Evolutionary conservation across 192 early-diverging fungal species (phyloP).

Genomic region (Lunasporangiospora selenospora): DNA sequence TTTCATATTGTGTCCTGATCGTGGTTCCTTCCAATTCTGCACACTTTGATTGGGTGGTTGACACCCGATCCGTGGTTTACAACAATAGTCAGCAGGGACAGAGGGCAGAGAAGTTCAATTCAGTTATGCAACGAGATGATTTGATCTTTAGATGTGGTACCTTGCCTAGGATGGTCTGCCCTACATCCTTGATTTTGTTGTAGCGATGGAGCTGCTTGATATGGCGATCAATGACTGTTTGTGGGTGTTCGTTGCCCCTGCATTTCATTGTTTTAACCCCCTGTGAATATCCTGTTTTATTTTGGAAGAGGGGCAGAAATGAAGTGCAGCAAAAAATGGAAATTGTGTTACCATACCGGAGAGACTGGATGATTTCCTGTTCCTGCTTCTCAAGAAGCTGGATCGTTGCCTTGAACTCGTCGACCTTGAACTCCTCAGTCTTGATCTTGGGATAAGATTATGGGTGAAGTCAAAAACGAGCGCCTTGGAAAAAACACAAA

Average conservation of each 20-base stretch:
- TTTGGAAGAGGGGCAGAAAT: too few relatives aligned
- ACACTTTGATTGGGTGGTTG: constrained; percentile 17
- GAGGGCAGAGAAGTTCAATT: neutral
- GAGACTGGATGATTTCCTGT: constrained; percentile 26
- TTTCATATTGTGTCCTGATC: constrained; percentile 60
- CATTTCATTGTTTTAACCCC: too few relatives aligned
- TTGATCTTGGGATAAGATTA: too few relatives aligned
- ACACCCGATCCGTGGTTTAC: neutral
- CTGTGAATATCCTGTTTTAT: too few relatives aligned
- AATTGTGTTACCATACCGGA: too few relatives aligned
- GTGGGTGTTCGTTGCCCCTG: constrained; percentile 44
- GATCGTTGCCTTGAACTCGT: constrained; percentile 27
- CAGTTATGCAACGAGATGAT: neutral
- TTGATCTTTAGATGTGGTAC: neutral
- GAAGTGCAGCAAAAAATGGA: too few relatives aligned
- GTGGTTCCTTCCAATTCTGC: constrained; percentile 66
- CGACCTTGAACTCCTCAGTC: constrained; percentile 37
- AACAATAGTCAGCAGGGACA: neutral
- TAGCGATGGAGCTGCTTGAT: constrained; percentile 63
- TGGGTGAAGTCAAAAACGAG: too few relatives aligned
- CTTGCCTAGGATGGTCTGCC: constrained; percentile 56
- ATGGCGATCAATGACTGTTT: constrained; percentile 48
- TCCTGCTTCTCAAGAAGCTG: constrained; percentile 21
- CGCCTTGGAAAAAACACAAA: too few relatives aligned
- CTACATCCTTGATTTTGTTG: constrained; percentile 71